These are phyloP conservation scores for Phlyctochytrium planicorne DNA, from an alignment of 192 early-diverging fungal genomes.

Conservation along the genomic window DNA sequence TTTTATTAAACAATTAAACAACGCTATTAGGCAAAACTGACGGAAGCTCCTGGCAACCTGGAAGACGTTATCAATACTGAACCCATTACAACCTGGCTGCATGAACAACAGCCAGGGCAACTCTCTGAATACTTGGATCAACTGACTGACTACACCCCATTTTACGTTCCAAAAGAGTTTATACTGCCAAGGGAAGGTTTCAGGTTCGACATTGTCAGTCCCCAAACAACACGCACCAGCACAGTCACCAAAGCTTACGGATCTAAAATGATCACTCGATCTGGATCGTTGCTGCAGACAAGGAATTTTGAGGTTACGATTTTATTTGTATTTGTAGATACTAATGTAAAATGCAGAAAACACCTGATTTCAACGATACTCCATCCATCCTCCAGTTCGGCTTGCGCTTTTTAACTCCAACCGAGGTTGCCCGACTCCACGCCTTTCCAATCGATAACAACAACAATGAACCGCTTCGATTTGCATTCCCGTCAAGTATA, in stretches of 20 bases:
- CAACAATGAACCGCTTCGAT: constrained; percentile 26
- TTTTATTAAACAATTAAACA: too few species aligned
- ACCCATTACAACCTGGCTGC: too few species aligned
- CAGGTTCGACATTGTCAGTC: constrained; percentile 42
- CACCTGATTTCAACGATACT: constrained; percentile 64
- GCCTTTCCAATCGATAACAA: constrained; percentile 64
- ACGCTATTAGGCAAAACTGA: too few species aligned
- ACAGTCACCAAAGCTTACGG: constrained; percentile 81
- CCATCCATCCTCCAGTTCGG: constrained; percentile 65
- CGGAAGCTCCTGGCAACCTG: too few species aligned
- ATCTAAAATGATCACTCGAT: constrained; percentile 66
- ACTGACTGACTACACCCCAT: too few species aligned
- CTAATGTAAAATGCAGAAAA: constrained; percentile 19
- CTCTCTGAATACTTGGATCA: too few species aligned
- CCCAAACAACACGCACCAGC: constrained; percentile 20
- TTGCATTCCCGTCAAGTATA: constrained; percentile 70
- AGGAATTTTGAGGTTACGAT: constrained; percentile 57
- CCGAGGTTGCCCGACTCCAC: constrained; percentile 78
- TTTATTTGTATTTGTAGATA: background rate
- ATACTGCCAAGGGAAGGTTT: constrained; percentile 7
- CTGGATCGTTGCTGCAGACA: constrained; percentile 78
- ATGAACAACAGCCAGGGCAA: too few species aligned
- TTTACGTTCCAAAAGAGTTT: background rate
- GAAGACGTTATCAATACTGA: too few species aligned
- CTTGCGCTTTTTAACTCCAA: constrained; percentile 78